These are phyloP conservation scores for Phyllosticta citriasiana DNA, from an alignment of 2,329 filamentous ascomycete species.

Conservation along the genomic window DNA sequence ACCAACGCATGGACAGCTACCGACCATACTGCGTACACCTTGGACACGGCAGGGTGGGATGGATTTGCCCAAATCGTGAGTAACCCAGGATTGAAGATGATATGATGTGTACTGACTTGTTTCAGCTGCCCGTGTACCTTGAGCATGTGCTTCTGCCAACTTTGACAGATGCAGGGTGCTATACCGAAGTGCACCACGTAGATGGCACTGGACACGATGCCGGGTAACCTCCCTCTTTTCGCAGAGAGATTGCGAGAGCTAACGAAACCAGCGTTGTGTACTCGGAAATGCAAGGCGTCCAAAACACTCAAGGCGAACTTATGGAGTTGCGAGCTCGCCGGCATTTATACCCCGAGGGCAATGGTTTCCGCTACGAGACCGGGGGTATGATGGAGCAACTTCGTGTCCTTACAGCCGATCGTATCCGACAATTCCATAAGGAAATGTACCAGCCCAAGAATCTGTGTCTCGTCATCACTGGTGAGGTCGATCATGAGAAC, in stretches of 20 bases:
- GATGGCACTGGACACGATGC: slow-evolving; percentile 91
- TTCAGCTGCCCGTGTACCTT: slow-evolving; percentile 70
- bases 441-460: slow-evolving; percentile 99
- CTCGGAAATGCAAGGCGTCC: slow-evolving; percentile 95
- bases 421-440: slow-evolving; percentile 87
- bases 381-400: slow-evolving; percentile 92
- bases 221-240: slow-evolving; percentile 32
- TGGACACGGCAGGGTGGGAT: slow-evolving; percentile 94
- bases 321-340: slow-evolving; percentile 78
- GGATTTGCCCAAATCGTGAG: slow-evolving; percentile 74
- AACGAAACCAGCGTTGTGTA: slow-evolving; percentile 63
- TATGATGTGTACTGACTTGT: background rate
- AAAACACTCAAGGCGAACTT: slow-evolving; percentile 73
- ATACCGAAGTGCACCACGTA: slow-evolving; percentile 93
- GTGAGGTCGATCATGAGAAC: slow-evolving; percentile 75
- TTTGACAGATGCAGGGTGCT: slow-evolving; percentile 82
- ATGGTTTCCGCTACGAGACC: slow-evolving; percentile 96
- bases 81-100: background rate
- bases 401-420: slow-evolving; percentile 72
- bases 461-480: slow-evolving; percentile 81
- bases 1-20: slow-evolving; percentile 98
- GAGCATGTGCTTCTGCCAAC: slow-evolving; percentile 90
- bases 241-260: slow-evolving; percentile 4
- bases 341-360: slow-evolving; percentile 74
- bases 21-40: slow-evolving; percentile 91